Evolutionary conservation across 768 basidiomycete species (phyloP).

Genomic region (Suillus cothurnatus): DNA sequence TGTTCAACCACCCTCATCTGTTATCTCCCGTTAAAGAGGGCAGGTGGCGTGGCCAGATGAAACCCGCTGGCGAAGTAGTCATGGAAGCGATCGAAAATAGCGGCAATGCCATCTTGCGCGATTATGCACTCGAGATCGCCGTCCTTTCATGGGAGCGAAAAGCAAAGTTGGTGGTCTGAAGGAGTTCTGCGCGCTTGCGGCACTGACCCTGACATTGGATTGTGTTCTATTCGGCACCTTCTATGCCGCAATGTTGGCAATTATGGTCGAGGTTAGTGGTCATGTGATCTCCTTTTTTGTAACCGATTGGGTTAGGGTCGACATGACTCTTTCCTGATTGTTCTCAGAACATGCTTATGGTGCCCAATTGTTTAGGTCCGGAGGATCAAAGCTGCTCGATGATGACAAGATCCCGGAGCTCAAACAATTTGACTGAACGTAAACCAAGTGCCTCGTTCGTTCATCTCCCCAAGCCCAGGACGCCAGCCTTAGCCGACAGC

Average conservation of each 20-base stretch:
- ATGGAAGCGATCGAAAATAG: slow-evolving; percentile 79
- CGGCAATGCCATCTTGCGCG: slow-evolving; percentile 84
- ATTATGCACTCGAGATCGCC: slow-evolving; percentile 91
- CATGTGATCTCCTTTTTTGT: slow-evolving; percentile 15
- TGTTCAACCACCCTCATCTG: slow-evolving; percentile 81
- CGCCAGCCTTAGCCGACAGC: slow-evolving; percentile 21
- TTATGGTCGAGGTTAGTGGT: slow-evolving; percentile 88
- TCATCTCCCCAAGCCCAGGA: slow-evolving; percentile 23
- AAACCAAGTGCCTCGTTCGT: slow-evolving; percentile 33
- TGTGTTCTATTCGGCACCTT: slow-evolving; percentile 90
- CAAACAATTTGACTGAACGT: slow-evolving; percentile 31
- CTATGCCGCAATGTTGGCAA: slow-evolving; percentile 83
- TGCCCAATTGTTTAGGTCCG: slow-evolving; percentile 51
- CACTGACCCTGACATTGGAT: slow-evolving; percentile 83
- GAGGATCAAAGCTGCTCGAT: slow-evolving; percentile 66
- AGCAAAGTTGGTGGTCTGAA: slow-evolving; percentile 85
- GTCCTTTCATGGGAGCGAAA: slow-evolving; percentile 88
- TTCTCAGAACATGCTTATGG: slow-evolving; percentile 11
- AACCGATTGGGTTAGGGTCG: slow-evolving; percentile 12
- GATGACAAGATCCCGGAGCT: slow-evolving; percentile 45
- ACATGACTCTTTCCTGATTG: slow-evolving; percentile 7
- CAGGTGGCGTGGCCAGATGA: slow-evolving; percentile 50
- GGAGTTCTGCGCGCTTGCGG: slow-evolving; percentile 95
- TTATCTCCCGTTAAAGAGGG: slow-evolving; percentile 40
- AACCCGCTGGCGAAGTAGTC: slow-evolving; percentile 82